A percentile compares a stretch with the other conserved stretches of the same genome.
Evolutionary conservation across 441 rosid genomes (phyloP).

Genomic region (Gossypium gossypioides): DNA sequence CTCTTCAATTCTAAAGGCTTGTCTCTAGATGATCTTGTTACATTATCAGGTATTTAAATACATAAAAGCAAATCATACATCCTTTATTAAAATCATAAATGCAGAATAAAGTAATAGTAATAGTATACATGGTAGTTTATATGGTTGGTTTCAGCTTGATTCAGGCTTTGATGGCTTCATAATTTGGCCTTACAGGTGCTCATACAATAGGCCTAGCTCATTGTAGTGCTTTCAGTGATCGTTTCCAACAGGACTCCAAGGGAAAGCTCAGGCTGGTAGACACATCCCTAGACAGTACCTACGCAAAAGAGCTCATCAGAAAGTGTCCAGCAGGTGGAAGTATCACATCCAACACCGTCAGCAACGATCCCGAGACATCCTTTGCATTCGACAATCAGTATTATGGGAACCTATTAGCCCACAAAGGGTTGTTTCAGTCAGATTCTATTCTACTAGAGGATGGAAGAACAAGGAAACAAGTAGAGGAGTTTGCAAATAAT

Average conservation of each 20-base stretch:
- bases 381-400: conserved; percentile 64
- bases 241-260: conserved; percentile 38
- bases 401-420: conserved; percentile 44
- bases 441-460: conserved; percentile 65
- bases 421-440: conserved; percentile 70
- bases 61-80: background rate
- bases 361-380: conserved; percentile 63
- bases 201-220: conserved; percentile 83
- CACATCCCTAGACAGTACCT: conserved; percentile 43
- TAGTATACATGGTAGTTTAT: no score
- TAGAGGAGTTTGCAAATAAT: conserved; percentile 44
- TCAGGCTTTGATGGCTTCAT: background rate
- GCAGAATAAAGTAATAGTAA: no score
- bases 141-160: background rate
- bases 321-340: conserved; percentile 49
- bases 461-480: conserved; percentile 27
- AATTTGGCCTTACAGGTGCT: conserved; percentile 42
- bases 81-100: background rate
- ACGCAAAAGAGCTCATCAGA: conserved; percentile 45
- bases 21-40: conserved; percentile 60
- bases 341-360: conserved; percentile 36
- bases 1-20: conserved; percentile 70
- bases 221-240: conserved; percentile 62
- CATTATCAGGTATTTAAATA: conserved; percentile 50
- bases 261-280: conserved; percentile 51